Evolutionary conservation across 2,329 filamentous ascomycete genomes (phyloP), one percentile per base, ranked within the genome.

Genomic region (Hortaea werneckii): DNA sequence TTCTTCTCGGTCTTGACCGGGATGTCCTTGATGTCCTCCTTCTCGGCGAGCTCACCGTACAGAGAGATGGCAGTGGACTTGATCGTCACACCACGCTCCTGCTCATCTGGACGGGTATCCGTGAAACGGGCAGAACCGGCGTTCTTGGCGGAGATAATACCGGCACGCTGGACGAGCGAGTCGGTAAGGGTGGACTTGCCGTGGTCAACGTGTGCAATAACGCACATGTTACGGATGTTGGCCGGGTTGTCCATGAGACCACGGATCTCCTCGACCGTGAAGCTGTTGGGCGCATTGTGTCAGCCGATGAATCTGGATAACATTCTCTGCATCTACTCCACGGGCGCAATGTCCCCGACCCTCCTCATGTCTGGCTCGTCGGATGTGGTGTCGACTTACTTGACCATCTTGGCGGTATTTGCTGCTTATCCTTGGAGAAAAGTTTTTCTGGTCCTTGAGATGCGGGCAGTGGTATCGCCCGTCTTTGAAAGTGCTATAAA

Each of bases 141-240:
- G 78, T 96, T 96, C 65, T 87, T 87, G 63, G 87, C 86, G 63
- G 92, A 96, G 70, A 98, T 95, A 69, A 98, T 98, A 90, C 92
- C 92, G 67, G 90, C 90, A 77, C 94, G 92, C 77, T 94, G 88
- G 69, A 98, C 85, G 60, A 98, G 87, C 65, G 92, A 96, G 77
- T 98, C 92, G 82, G 90, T 95, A 66, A 98, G 82, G 70, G 92
- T 98, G 64, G 92, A 98, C 77, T 98, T 98, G 79, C 92, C 92
- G 82, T 98, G 92, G 76, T 98, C 92, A 83, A 98, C 80, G 79
- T 98, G 92, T 73, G 92, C 92, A 87, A 96, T 96, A 73, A 98
- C 92, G 77, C 88, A 95, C 90, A 95, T 96, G 83, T 96, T 96
- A 67, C 80, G 77, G 72, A 83, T 81, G 72, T 82, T 82, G 65